Evolutionary conservation across 495 filamentous ascomycete genomes (phyloP).

Genomic region (Aspergillus cavernicola): DNA sequence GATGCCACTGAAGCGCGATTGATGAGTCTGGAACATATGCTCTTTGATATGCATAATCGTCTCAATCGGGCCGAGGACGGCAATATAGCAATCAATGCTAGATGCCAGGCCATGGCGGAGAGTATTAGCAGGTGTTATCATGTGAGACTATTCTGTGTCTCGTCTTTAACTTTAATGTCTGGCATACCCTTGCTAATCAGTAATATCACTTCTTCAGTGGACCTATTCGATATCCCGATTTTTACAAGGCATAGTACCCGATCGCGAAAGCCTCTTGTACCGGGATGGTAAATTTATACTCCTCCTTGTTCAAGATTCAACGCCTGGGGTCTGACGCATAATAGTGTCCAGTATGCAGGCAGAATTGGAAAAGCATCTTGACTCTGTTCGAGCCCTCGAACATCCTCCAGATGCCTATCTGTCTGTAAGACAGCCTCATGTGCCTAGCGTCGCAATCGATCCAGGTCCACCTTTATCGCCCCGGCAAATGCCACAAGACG

Average conservation of each 20-base stretch:
- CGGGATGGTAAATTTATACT: constrained; percentile 47
- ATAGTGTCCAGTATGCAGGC: constrained; percentile 75
- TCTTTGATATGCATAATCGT: constrained; percentile 75
- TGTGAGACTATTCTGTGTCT: constrained; percentile 37
- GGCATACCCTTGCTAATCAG: neutral
- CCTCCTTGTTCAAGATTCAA: neutral
- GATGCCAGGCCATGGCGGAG: constrained; percentile 78
- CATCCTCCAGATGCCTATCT: constrained; percentile 73
- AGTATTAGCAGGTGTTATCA: constrained; percentile 74
- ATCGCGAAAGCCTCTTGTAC: constrained; percentile 56
- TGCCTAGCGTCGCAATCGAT: constrained; percentile 66
- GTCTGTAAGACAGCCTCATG: constrained; percentile 71
- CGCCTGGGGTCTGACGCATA: constrained; percentile 13
- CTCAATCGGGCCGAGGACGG: constrained; percentile 81
- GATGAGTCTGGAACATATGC: constrained; percentile 69
- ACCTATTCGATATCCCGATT: constrained; percentile 75
- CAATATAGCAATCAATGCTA: constrained; percentile 69
- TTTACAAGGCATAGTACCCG: constrained; percentile 65
- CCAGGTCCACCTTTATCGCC: constrained; percentile 81
- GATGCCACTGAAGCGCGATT: constrained; percentile 75
- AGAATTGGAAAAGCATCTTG: constrained; percentile 81
- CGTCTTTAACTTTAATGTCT: neutral
- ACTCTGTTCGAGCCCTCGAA: constrained; percentile 66
- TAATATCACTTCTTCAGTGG: constrained; percentile 39
- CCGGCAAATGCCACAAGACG: constrained; percentile 82